Conservation (phyloP, 73 alveolate species). For the Paramecium primaurelia region DNA sequence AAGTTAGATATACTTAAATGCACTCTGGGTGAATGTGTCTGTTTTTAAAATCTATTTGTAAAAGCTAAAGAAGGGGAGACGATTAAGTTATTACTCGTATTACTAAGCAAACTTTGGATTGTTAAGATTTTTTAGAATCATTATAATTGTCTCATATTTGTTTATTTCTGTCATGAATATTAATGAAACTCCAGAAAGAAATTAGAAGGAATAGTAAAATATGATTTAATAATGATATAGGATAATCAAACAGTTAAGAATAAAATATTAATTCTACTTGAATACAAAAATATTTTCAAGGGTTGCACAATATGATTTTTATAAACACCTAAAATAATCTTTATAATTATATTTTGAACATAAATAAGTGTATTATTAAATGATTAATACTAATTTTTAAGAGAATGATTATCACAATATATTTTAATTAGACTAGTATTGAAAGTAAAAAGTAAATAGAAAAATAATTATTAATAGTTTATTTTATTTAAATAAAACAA, state of each 20-base stretch:
- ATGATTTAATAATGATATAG: not conserved
- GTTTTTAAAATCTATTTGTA: not conserved
- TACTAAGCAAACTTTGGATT: not conserved
- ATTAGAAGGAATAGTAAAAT: not conserved
- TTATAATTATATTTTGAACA: not conserved
- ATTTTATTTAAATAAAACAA: not conserved
- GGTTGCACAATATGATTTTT: not conserved
- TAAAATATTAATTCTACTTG: not conserved
- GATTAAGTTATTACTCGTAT: not conserved
- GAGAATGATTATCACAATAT: not conserved
- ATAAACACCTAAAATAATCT: not conserved
- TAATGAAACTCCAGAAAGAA: not conserved
- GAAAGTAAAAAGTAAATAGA: not conserved
- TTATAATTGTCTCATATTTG: not conserved
- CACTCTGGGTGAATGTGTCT: not conserved
- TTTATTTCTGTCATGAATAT: conserved; percentile 10
- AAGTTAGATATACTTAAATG: not conserved
- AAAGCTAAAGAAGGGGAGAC: not conserved
- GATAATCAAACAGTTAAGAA: not conserved
- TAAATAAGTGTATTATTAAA: not conserved
- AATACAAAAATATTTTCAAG: not conserved
- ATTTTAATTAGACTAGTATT: not conserved
- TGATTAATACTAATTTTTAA: not conserved
- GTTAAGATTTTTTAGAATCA: not conserved
- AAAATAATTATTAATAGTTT: not conserved